phyloP scores from a whole-genome alignment of 2,329 filamentous ascomycete species.

The Peltaster fructicola region DNA sequence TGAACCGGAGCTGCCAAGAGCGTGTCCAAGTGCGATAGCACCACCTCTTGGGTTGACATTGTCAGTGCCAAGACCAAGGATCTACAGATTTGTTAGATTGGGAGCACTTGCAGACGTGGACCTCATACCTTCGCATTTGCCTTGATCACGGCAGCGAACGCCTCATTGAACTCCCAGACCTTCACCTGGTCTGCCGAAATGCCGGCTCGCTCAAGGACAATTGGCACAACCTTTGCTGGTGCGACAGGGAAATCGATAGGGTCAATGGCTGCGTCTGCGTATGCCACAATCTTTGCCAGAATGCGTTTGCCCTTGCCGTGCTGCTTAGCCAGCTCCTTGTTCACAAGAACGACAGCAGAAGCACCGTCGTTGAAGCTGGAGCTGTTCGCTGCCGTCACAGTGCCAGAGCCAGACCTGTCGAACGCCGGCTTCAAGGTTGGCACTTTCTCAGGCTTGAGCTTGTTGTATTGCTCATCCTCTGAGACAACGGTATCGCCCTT shows the following conservation, averaged over 20 bases:
- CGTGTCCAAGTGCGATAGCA: constrained; percentile 82
- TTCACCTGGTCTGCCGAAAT: constrained; percentile 84
- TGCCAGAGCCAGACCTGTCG: constrained; percentile 65
- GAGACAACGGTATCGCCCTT: constrained; percentile 69
- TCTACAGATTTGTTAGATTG: constrained; percentile 28
- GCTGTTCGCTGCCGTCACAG: constrained; percentile 86
- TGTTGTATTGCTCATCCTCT: constrained; percentile 77
- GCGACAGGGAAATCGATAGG: constrained; percentile 89
- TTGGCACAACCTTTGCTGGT: constrained; percentile 77
- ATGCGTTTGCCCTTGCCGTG: constrained; percentile 64
- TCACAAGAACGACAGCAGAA: constrained; percentile 72
- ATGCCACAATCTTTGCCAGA: constrained; percentile 69
- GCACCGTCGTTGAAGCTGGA: constrained; percentile 92
- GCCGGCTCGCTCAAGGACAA: constrained; percentile 73
- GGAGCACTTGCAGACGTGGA: neutral
- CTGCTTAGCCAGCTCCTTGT: constrained; percentile 59
- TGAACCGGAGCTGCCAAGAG: constrained; percentile 81
- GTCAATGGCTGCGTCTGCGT: constrained; percentile 79
- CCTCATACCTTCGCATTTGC: constrained; percentile 64
- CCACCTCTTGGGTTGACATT: constrained; percentile 78
- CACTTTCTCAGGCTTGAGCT: constrained; percentile 75
- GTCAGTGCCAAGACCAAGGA: constrained; percentile 61
- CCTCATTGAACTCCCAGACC: constrained; percentile 97
- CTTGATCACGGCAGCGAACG: constrained; percentile 88
- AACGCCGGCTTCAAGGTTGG: constrained; percentile 81